Conservation (phyloP, 495 filamentous ascomycete genomes). For the Thermothielavioides terrestris region DNA sequence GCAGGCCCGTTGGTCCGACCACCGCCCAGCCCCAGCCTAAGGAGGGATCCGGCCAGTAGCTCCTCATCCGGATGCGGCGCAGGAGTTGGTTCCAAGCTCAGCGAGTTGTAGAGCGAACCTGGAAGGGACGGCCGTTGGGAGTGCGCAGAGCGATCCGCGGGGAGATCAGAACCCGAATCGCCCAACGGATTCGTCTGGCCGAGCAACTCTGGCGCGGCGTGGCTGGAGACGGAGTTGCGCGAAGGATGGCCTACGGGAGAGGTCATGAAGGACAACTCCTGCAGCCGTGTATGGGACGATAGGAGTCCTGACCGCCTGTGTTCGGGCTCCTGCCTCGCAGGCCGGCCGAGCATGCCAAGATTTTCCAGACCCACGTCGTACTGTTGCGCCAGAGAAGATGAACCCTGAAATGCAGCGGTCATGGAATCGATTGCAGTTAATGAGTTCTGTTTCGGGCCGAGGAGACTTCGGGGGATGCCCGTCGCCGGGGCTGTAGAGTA, state of each 20-base stretch:
- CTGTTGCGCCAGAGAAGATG: no score
- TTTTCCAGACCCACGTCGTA: no score
- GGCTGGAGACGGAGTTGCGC: constrained; percentile 25
- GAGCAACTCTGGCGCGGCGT: constrained; percentile 23
- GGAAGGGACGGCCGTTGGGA: constrained; percentile 22
- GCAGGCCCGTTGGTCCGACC: constrained; percentile 1
- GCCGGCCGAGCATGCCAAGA: no score
- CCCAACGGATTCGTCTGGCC: constrained; percentile 4
- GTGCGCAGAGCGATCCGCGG: background rate
- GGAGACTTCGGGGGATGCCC: constrained; percentile 13
- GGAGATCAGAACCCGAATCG: constrained; percentile 7
- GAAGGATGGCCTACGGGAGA: constrained; percentile 8
- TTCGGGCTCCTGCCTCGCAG: no score
- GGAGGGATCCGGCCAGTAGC: constrained; percentile 8
- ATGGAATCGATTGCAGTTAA: no score
- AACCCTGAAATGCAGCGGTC: no score
- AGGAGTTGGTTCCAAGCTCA: constrained; percentile 2
- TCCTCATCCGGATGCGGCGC: constrained; percentile 7
- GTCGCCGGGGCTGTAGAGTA: constrained; percentile 32
- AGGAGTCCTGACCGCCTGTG: background rate
- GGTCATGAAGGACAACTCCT: constrained; percentile 14
- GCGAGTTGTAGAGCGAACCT: constrained; percentile 10
- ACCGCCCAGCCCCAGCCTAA: constrained; percentile 3
- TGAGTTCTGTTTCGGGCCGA: constrained; percentile 13
- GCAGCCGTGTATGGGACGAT: background rate